These are phyloP conservation scores for Heterobasidion annosum DNA, from an alignment of 1,284 basidiomycete species.

Conservation along the genomic window DNA sequence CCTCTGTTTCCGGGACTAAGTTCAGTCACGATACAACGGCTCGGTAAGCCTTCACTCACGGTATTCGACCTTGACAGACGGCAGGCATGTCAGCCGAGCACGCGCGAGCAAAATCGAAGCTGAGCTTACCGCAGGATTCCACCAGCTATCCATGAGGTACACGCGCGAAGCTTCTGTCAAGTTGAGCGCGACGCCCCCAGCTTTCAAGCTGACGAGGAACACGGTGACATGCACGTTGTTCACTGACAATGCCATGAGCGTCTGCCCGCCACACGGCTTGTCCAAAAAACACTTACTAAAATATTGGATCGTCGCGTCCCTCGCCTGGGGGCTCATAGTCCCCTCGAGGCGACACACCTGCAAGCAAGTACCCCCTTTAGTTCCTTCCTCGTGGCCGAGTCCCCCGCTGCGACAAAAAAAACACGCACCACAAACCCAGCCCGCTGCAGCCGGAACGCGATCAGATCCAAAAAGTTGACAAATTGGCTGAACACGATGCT, in stretches of 20 bases:
- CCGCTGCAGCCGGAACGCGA: slow-evolving; percentile 87
- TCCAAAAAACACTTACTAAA: slow-evolving; percentile 56
- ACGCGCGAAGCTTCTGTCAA: slow-evolving; percentile 90
- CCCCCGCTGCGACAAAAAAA: neutral
- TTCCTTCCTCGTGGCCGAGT: neutral
- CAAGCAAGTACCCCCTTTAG: slow-evolving; percentile 7
- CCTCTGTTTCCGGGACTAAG: slow-evolving; percentile 47
- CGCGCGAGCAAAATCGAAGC: slow-evolving; percentile 1
- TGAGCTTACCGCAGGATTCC: slow-evolving; percentile 74
- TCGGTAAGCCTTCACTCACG: neutral
- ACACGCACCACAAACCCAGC: slow-evolving; percentile 77
- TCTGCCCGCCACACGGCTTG: neutral
- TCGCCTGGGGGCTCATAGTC: slow-evolving; percentile 93
- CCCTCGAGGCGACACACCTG: slow-evolving; percentile 93
- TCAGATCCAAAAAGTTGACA: slow-evolving; percentile 85
- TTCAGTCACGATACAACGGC: neutral
- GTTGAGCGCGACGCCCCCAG: slow-evolving; percentile 93
- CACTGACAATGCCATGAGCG: slow-evolving; percentile 37
- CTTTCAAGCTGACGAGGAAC: slow-evolving; percentile 93
- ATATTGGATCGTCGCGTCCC: slow-evolving; percentile 91
- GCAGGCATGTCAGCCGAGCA: slow-evolving; percentile 8
- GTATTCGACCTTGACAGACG: no score
- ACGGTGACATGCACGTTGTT: slow-evolving; percentile 92
- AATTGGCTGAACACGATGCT: slow-evolving; percentile 96
- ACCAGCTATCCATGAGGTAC: slow-evolving; percentile 90